Base-by-base conservation (phyloP, 73 alveolate genomes). In the Uronychia binucleata region DNA sequence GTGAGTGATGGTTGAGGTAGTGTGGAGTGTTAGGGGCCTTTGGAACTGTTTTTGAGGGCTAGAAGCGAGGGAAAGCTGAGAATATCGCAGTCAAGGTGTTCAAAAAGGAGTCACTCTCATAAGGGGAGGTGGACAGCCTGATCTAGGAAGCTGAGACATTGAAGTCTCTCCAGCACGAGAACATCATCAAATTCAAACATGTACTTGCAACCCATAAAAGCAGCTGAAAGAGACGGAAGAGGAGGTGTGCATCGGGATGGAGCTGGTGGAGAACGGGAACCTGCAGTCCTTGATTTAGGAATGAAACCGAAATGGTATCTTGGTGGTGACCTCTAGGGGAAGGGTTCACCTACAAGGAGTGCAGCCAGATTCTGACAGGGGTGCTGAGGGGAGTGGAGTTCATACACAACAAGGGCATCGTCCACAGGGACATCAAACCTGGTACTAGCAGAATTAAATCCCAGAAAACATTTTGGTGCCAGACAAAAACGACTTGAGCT, bases 371-470 rank as follows among this genome's bases (percentile, higher is more conserved):
- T 26, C 85, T 88, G 91, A 88, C 67, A 1, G 84, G 81, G 57
- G 76, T 88, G 30, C 31, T 88, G 28, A n/a, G 60, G 28, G 94
- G 87, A 0, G 88, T 88, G 19, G 86, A 74, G 76, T 83, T 58
- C 80, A 57, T 88, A 59, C 94, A 88, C 31, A 84, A 83, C 33
- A 34, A 75, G 32, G 93, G 87, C 33, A 86, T 94, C 25, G 92
- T 91, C 81, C 98, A 94, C 88, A 82, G 98, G 86, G 98, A 94
- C 76, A 60, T 94, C 28, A 94, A 94, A 77, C 96, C 98, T 31
- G 98, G 77, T 84, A 87, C 74, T 27, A 33, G 33, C 33, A n/a
- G 27, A 35, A 25, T 29, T 67, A 13, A 67, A 1, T 25, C 29
- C 78, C 77, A 85, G 91, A 85, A 25, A 86, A 94, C 58, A 94